These are phyloP conservation scores for Exsudoporus frostii DNA, from an alignment of 768 basidiomycete genomes.

Conservation along the genomic window DNA sequence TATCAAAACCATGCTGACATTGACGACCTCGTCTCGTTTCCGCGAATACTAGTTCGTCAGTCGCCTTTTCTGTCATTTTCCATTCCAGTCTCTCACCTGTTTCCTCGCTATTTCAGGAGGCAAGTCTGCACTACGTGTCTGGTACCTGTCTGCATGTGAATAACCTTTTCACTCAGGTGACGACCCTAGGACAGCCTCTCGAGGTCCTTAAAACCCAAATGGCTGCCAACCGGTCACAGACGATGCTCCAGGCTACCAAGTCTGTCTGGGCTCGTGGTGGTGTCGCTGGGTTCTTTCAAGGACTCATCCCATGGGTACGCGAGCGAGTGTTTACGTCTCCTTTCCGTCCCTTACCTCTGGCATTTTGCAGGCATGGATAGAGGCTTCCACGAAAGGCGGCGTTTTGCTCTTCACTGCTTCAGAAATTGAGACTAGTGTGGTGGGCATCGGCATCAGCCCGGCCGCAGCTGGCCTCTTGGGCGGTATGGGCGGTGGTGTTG, in stretches of 20 bases:
- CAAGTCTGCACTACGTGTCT: conserved; percentile 38
- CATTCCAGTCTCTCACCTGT: conserved; percentile 12
- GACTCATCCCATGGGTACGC: conserved; percentile 95
- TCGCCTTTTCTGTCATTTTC: conserved; percentile 4
- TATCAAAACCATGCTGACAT: conserved; percentile 2
- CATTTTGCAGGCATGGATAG: conserved; percentile 86
- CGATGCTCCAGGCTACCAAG: conserved; percentile 81
- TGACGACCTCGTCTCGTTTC: conserved; percentile 2
- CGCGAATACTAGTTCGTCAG: conserved; percentile 44
- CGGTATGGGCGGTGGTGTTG: conserved; percentile 96
- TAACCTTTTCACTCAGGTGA: conserved; percentile 58
- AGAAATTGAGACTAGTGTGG: conserved; percentile 77
- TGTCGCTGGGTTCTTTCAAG: conserved; percentile 89
- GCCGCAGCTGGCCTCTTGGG: conserved; percentile 87
- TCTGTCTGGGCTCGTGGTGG: conserved; percentile 94
- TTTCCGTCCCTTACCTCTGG: neutral
- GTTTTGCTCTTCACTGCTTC: conserved; percentile 95
- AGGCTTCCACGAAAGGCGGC: conserved; percentile 97
- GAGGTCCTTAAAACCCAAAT: conserved; percentile 99
- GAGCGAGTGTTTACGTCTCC: neutral
- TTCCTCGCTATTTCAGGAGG: conserved; percentile 53
- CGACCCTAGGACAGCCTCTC: conserved; percentile 95
- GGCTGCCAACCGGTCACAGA: conserved; percentile 93
- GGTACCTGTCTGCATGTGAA: neutral
- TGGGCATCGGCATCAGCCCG: conserved; percentile 68